Evolutionary conservation across 2,329 filamentous ascomycete genomes (phyloP).

Genomic region (Berkeleyomyces rouxiae): DNA sequence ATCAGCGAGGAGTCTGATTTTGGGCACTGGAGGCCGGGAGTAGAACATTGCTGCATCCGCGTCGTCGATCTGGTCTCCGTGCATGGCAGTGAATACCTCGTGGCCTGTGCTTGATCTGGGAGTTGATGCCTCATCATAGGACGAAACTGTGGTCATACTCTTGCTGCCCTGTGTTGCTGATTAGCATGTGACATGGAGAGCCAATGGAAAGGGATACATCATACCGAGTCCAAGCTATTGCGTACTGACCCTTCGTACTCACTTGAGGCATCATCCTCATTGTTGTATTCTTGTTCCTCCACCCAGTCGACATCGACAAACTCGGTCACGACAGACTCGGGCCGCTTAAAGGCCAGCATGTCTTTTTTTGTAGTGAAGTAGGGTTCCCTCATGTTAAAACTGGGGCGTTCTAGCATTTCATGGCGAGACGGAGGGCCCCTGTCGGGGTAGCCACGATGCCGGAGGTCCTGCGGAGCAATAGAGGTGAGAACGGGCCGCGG

Average conservation of each 20-base stretch:
- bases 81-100: slow-evolving; percentile 5
- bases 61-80: slow-evolving; percentile 18
- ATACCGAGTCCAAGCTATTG: slow-evolving; percentile 54
- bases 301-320: slow-evolving; percentile 62
- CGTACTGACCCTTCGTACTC: slow-evolving; percentile 49
- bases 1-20: not conserved
- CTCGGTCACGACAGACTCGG: slow-evolving; percentile 56
- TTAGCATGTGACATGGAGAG: not conserved
- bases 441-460: slow-evolving; percentile 4
- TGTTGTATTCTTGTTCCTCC: slow-evolving; percentile 34
- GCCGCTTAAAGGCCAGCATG: slow-evolving; percentile 30
- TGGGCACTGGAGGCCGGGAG: slow-evolving; percentile 23
- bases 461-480: slow-evolving; percentile 6
- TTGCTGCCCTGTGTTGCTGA: slow-evolving; percentile 40
- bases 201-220: slow-evolving; percentile 19
- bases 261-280: slow-evolving; percentile 27
- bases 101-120: slow-evolving; percentile 50
- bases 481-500: not conserved
- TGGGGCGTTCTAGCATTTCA: slow-evolving; percentile 36
- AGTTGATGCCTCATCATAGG: slow-evolving; percentile 68
- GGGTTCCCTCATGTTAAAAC: slow-evolving; percentile 29
- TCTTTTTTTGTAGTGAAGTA: slow-evolving; percentile 44
- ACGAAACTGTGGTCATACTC: slow-evolving; percentile 75
- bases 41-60: slow-evolving; percentile 41
- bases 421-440: not conserved